A percentile compares a stretch with the other conserved stretches of the same genome.
phyloP scores from a whole-genome alignment of 805 yeast genomes.

The Barnettozyma populi region DNA sequence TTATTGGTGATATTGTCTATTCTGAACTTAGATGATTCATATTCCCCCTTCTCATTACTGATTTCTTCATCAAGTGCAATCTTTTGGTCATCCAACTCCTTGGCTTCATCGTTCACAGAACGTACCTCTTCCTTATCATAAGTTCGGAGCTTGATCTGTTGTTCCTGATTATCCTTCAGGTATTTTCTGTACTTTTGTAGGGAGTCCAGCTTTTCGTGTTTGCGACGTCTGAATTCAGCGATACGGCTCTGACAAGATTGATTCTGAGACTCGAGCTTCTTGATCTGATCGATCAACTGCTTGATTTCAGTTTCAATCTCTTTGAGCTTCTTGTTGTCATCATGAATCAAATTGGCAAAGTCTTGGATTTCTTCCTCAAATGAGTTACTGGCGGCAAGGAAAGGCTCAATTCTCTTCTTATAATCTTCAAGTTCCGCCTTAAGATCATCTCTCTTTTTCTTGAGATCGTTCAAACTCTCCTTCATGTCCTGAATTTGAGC shows the following conservation, averaged over 20 bases:
- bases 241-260: not conserved
- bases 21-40: slow-evolving; percentile 31
- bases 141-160: slow-evolving; percentile 13
- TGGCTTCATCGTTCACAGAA: slow-evolving; percentile 15
- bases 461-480: slow-evolving; percentile 15
- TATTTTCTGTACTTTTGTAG: not conserved
- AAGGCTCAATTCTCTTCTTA: slow-evolving; percentile 19
- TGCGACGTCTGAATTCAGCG: not conserved
- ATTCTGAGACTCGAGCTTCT: not conserved
- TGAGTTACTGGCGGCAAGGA: slow-evolving; percentile 14
- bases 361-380: slow-evolving; percentile 25
- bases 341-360: slow-evolving; percentile 24
- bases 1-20: slow-evolving; percentile 26
- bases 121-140: slow-evolving; percentile 19
- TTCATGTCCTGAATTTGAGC: slow-evolving; percentile 39
- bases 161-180: slow-evolving; percentile 16
- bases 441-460: slow-evolving; percentile 23
- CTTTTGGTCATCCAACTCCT: slow-evolving; percentile 26
- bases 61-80: slow-evolving; percentile 33
- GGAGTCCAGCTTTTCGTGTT: slow-evolving; percentile 2
- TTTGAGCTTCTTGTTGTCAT: slow-evolving; percentile 28
- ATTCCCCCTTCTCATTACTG: slow-evolving; percentile 37
- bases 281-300: not conserved
- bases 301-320: slow-evolving; percentile 17
- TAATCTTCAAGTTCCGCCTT: slow-evolving; percentile 27